Evolutionary conservation across 73 alveolate genomes (phyloP).

Genomic region (Halteria grandinella): DNA sequence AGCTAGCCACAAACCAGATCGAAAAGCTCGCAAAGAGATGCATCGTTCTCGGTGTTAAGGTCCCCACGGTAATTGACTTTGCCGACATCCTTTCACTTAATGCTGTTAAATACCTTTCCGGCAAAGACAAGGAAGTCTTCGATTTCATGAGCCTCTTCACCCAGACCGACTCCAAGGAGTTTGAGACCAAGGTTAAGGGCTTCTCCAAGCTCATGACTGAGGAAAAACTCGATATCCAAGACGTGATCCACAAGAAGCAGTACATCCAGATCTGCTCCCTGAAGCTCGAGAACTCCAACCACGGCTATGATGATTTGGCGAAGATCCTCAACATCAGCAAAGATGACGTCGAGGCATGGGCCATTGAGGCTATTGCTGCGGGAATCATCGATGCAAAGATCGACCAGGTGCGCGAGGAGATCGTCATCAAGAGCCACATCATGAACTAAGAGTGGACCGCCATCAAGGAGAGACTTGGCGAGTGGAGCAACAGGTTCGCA

Average conservation of each 20-base stretch:
- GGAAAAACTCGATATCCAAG: neutral
- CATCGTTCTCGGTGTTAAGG: slow-evolving; percentile 39
- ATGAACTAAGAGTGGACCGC: slow-evolving; percentile 46
- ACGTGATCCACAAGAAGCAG: slow-evolving; percentile 28
- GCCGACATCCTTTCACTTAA: slow-evolving; percentile 44
- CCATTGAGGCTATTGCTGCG: slow-evolving; percentile 53
- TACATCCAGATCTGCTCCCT: slow-evolving; percentile 52
- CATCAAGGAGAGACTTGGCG: slow-evolving; percentile 29
- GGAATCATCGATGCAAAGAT: slow-evolving; percentile 60
- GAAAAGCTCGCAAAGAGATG: slow-evolving; percentile 38
- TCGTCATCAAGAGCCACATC: slow-evolving; percentile 35
- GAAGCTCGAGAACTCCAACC: slow-evolving; percentile 19
- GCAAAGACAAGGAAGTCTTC: slow-evolving; percentile 11
- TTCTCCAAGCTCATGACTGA: neutral
- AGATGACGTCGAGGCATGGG: slow-evolving; percentile 63
- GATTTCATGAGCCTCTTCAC: slow-evolving; percentile 53
- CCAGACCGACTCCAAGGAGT: slow-evolving; percentile 29
- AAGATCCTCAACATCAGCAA: neutral
- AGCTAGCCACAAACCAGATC: neutral
- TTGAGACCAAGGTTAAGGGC: slow-evolving; percentile 1
- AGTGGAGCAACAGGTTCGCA: slow-evolving; percentile 43
- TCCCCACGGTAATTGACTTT: slow-evolving; percentile 58
- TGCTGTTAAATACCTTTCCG: slow-evolving; percentile 38
- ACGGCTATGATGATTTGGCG: slow-evolving; percentile 30
- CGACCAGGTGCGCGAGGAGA: slow-evolving; percentile 46